Conservation (phyloP, 2,329 filamentous ascomycete species). For the Cladophialophora carrionii region DNA sequence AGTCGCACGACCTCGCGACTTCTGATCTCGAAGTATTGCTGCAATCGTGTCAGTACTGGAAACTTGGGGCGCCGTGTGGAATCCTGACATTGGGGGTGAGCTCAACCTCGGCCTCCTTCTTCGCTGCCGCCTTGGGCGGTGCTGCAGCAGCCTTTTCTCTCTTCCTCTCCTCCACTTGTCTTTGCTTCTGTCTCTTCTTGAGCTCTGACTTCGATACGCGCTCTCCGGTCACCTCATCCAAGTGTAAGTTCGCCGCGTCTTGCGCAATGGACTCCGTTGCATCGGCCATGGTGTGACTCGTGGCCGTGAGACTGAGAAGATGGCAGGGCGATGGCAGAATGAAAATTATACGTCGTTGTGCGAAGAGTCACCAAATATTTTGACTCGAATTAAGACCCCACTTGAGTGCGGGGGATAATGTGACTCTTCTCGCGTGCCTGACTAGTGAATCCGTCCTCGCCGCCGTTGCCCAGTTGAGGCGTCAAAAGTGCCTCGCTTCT, state of each 20-base stretch:
- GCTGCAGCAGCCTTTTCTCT: conserved; percentile 72
- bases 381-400: neutral
- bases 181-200: conserved; percentile 94
- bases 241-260: conserved; percentile 67
- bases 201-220: conserved; percentile 80
- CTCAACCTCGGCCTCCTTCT: conserved; percentile 69
- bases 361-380: conserved; percentile 11
- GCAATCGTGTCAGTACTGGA: conserved; percentile 15
- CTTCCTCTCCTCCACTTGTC: conserved; percentile 86
- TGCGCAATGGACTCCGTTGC: conserved; percentile 50
- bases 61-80: neutral
- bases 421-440: neutral
- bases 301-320: neutral
- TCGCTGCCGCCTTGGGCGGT: conserved; percentile 63
- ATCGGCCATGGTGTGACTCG: conserved; percentile 39
- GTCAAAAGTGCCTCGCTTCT: neutral
- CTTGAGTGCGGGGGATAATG: neutral
- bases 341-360: neutral
- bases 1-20: conserved; percentile 79
- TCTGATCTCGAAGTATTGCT: conserved; percentile 97
- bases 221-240: conserved; percentile 94
- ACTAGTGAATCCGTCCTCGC: neutral
- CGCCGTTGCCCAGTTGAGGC: neutral
- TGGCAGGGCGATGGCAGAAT: neutral
- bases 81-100: conserved; percentile 70